Evolutionary conservation across 129 eudicot species (phyloP).

Genomic region (Artemisia annua): DNA sequence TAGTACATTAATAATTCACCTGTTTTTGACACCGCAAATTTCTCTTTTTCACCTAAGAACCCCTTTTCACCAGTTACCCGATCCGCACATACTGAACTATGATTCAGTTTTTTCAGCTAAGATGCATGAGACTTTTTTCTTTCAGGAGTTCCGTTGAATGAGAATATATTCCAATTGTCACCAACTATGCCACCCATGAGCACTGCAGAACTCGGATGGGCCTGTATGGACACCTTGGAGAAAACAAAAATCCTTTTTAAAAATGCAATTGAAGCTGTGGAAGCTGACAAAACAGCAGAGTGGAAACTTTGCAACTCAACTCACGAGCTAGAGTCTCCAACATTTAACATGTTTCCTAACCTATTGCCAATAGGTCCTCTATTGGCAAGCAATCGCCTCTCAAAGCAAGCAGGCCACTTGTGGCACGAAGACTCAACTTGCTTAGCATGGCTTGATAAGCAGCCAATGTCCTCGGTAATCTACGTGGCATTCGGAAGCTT

Average conservation of each 20-base stretch:
- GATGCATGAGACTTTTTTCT: not conserved
- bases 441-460: constrained; percentile 58
- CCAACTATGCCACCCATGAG: constrained; percentile 43
- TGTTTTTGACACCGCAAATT: too few relatives aligned
- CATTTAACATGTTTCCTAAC: constrained; percentile 35
- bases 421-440: constrained; percentile 60
- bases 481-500: constrained; percentile 73
- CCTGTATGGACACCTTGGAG: constrained; percentile 20
- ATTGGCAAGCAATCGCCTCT: constrained; percentile 38
- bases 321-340: constrained; percentile 44
- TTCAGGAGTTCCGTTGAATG: constrained; percentile 39
- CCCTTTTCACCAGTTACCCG: too few relatives aligned
- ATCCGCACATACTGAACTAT: too few relatives aligned
- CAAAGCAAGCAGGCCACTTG: constrained; percentile 40
- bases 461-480: constrained; percentile 36
- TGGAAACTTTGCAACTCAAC: constrained; percentile 50
- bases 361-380: constrained; percentile 53
- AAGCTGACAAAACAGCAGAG: constrained; percentile 33
- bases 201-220: constrained; percentile 39
- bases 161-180: constrained; percentile 43
- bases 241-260: constrained; percentile 30
- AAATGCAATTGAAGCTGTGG: not conserved
- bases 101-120: not conserved
- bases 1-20: too few relatives aligned
- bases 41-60: not conserved